Base-by-base conservation (phyloP, 1,284 basidiomycete species). In the Ceratobasidium sp. region DNA sequence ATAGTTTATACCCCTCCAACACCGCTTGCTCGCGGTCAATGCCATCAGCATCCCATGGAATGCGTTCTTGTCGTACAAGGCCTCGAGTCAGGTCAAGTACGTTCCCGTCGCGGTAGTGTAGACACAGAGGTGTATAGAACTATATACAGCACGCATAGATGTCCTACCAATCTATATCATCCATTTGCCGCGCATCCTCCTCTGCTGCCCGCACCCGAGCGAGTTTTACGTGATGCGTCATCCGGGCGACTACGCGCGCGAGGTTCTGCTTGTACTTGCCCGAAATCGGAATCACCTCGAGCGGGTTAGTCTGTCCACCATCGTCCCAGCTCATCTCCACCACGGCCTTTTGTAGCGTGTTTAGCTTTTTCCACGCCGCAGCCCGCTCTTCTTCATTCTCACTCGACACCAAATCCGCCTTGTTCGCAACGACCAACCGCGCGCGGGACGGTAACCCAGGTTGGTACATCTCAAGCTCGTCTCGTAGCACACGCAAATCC, bases 391-490 rank as follows among this genome's bases (percentile, higher is more conserved):
- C 79, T 42, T 77, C 77, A 27, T 81, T 84, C 47, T 82, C 80
- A 1, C 77, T 80, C 13, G 80, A 87, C 17, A 95, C 83, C 49
- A 92, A 77, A 79, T 99, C 96, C 0, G 94, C 95, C 79, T 99
- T 98, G 83, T 98, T 99, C 20, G 94, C 92, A 25, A 98, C 83
- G 29, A 99, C 89, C 75, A 96, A 82, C 29, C 89, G 84, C 10
- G 86, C 92, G 73, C 91, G 89, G 20, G 78, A 76, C 72, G 89
- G 90, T 80, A 98, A 86, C 0, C 92, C 93, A 1, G 84, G 79
- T 76, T 92, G 86, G 79, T 97, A 96, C 70, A 86, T 87, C 75
- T 97, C 93, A 31, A 97, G 82, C 78, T 98, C 95, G 31, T 88
- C 85, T 40, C 84, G 83, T 3, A 98, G 82, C 5, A 90, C 83